phyloP scores from a whole-genome alignment of 768 basidiomycete species.

The Gloeostereum incarnatum region DNA sequence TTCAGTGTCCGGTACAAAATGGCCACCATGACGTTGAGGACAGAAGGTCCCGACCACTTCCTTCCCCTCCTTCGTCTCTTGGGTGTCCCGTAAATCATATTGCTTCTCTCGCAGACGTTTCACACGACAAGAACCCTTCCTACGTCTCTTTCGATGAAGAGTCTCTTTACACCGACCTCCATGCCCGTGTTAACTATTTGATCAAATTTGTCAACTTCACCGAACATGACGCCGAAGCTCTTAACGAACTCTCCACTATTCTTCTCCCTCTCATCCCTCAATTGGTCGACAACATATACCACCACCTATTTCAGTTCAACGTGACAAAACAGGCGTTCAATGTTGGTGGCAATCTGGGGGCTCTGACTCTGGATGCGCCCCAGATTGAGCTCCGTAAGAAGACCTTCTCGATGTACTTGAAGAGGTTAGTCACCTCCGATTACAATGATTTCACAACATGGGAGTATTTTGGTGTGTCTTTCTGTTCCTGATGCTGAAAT shows the following conservation, averaged over 20 bases:
- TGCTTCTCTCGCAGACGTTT: too few species aligned
- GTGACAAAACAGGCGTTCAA: conserved; percentile 26
- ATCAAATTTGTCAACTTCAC: conserved; percentile 37
- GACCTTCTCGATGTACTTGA: not conserved
- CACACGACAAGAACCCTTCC: conserved; percentile 4
- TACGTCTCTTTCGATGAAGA: conserved; percentile 9
- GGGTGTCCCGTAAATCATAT: too few species aligned
- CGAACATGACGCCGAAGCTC: conserved; percentile 26
- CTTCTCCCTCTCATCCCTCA: conserved; percentile 31
- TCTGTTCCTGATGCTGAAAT: too few species aligned
- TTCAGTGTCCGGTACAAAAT: too few species aligned
- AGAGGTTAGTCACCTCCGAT: too few species aligned
- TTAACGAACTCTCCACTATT: conserved; percentile 29
- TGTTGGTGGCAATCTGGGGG: conserved; percentile 21
- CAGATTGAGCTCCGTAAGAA: conserved; percentile 34
- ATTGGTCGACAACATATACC: conserved; percentile 35
- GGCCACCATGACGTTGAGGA: too few species aligned
- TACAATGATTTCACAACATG: too few species aligned
- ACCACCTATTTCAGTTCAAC: conserved; percentile 34
- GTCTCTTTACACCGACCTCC: conserved; percentile 20
- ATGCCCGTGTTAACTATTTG: conserved; percentile 31
- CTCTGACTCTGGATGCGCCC: conserved; percentile 30
- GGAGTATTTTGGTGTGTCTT: too few species aligned
- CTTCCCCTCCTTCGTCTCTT: too few species aligned
- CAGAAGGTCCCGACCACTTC: too few species aligned